phyloP scores from a whole-genome alignment of 2,329 filamentous ascomycete species.

The Xylaria digitata region DNA sequence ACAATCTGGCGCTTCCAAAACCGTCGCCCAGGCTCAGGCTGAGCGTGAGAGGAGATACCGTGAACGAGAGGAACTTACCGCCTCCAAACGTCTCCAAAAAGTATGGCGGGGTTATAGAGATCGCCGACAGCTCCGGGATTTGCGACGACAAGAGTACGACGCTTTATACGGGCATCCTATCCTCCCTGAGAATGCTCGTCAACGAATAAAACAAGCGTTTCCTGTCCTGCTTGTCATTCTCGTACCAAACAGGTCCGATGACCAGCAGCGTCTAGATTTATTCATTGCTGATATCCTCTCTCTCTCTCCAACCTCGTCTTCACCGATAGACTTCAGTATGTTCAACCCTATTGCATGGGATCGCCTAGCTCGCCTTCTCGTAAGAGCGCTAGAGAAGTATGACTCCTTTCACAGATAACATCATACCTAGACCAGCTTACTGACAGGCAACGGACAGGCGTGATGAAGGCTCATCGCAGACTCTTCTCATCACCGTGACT shows the following conservation, averaged over 20 bases:
- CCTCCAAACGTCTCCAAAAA: conserved; percentile 79
- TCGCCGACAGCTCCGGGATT: conserved; percentile 67
- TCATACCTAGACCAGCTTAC: conserved; percentile 6
- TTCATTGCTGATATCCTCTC: conserved; percentile 58
- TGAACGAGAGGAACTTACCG: conserved; percentile 81
- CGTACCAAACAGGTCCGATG: conserved; percentile 56
- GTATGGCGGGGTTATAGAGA: conserved; percentile 82
- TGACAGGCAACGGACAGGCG: conserved; percentile 41
- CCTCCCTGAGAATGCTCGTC: conserved; percentile 46
- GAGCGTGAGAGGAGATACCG: conserved; percentile 83
- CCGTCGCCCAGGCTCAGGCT: conserved; percentile 86
- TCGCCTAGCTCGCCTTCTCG: conserved; percentile 45
- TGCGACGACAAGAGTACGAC: conserved; percentile 56
- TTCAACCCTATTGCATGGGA: conserved; percentile 41
- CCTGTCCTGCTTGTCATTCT: conserved; percentile 64
- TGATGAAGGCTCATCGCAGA: conserved; percentile 41
- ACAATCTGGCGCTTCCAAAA: conserved; percentile 75
- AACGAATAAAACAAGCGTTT: conserved; percentile 53
- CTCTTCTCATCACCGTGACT: conserved; percentile 53
- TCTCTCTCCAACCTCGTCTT: conserved; percentile 19
- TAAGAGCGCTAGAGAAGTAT: conserved; percentile 48
- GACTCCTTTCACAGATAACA: conserved; percentile 9
- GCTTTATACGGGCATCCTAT: conserved; percentile 41
- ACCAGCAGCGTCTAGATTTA: conserved; percentile 60
- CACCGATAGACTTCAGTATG: conserved; percentile 33